Base-by-base conservation (phyloP, 2,329 filamentous ascomycete species). In the Cladosporium sp. region DNA sequence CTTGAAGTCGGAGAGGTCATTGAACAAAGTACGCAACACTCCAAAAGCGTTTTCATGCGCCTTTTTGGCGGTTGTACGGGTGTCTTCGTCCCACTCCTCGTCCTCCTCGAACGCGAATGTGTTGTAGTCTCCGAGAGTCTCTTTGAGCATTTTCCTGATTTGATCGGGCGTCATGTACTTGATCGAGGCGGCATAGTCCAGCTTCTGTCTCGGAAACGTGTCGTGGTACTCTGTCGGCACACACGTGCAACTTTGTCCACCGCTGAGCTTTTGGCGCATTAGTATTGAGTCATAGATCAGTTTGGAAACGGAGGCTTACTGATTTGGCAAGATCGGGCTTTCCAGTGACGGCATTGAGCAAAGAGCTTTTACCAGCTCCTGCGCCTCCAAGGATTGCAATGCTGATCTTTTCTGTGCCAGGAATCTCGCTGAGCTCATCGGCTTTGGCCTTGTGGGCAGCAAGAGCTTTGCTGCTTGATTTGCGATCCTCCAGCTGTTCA, bases 291-390 rank as follows among this genome's bases (percentile, higher is more conserved):
- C 32, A 34, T 34, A 24, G 24, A 34, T 10, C 10, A 11, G 15
- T 6, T 41, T 18, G 36, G 1, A 14, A 18, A 18, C 3, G 36
- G 3, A 41, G 14, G 1, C 36, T 41, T 44, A 44, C 38, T 55
- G 69, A 65, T 59, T 68, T 71, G 18, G 74, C 69, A 0, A 75
- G 47, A 26, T 67, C 47, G 0, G 65, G 65, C 1, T 66, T 63
- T 24, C 70, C 71, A 5, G 68, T 61, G 8, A 76, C 3, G 0
- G 70, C 66, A 44, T 74, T 74, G 8, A 75, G 52, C 0, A 73
- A 57, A 1, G 70, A 73, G 65, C 70, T 73, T 59, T 75, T 73
- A 0, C 73, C 73, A 68, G 61, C 38, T 2, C 70, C 69, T n/a
- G 70, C 69, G 24, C 70, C 54, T 0, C 68, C 71, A n/a, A 71